These are phyloP conservation scores for Acer saccharum DNA, from an alignment of 345 rosid genomes.

Conservation along the genomic window DNA sequence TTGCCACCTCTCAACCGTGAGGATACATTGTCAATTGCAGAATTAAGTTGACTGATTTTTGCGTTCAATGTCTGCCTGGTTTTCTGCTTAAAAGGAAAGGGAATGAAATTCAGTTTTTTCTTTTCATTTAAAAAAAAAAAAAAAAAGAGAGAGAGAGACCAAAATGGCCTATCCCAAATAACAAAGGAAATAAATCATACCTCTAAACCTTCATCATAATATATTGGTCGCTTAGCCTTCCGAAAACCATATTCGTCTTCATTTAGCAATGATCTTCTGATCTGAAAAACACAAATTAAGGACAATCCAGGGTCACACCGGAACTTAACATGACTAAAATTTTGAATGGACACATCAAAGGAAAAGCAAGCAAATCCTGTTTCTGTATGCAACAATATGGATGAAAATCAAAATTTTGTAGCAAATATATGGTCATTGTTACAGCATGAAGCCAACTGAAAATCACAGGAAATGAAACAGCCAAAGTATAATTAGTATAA, in stretches of 20 bases:
- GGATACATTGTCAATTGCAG: slow-evolving; percentile 89
- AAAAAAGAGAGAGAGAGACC: neutral
- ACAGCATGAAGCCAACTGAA: neutral
- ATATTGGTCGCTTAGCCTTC: slow-evolving; percentile 66
- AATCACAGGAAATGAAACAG: neutral
- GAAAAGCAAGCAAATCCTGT: neutral
- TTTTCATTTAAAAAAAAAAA: neutral
- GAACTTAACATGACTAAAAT: slow-evolving; percentile 5
- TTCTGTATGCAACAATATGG: neutral
- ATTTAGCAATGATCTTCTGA: slow-evolving; percentile 70
- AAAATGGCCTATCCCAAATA: neutral
- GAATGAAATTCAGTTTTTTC: neutral
- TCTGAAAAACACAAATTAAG: slow-evolving; percentile 40
- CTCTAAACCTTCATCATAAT: slow-evolving; percentile 91
- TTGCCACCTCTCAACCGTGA: slow-evolving; percentile 83
- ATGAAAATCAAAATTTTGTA: neutral
- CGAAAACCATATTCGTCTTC: slow-evolving; percentile 85
- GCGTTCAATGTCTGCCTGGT: slow-evolving; percentile 84
- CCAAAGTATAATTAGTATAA: neutral
- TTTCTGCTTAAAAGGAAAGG: slow-evolving; percentile 46
- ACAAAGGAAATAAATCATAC: slow-evolving; percentile 26
- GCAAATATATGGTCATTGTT: neutral
- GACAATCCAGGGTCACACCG: slow-evolving; percentile 8
- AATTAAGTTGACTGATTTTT: slow-evolving; percentile 84
- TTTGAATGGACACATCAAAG: neutral